Conservation (phyloP, 179 eudicot species). For the Spergularia azorica region DNA sequence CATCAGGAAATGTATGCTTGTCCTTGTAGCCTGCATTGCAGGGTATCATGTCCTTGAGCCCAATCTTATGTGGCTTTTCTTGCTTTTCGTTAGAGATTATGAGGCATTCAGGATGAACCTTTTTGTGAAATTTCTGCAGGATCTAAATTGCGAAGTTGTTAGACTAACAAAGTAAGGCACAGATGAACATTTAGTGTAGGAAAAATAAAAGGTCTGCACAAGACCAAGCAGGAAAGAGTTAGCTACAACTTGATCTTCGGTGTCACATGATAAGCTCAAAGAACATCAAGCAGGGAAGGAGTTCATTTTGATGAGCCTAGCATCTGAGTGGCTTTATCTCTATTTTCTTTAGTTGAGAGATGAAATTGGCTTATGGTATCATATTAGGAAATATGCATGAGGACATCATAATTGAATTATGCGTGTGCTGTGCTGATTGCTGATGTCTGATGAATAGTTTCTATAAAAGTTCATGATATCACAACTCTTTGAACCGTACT, state of each 20-base stretch:
- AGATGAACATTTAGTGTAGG: not conserved
- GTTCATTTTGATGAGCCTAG: too few relatives aligned
- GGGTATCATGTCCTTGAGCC: slow-evolving; percentile 36
- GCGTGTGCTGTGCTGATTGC: not conserved
- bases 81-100: slow-evolving; percentile 31
- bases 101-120: slow-evolving; percentile 80
- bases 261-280: too few relatives aligned
- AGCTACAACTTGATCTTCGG: too few relatives aligned
- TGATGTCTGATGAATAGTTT: not conserved
- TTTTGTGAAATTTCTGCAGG: slow-evolving; percentile 65
- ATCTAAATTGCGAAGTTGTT: slow-evolving; percentile 44
- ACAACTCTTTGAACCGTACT: not conserved
- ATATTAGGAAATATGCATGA: not conserved
- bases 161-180: not conserved
- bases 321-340: too few relatives aligned
- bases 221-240: not conserved
- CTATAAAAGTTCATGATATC: too few relatives aligned
- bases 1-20: slow-evolving; percentile 40
- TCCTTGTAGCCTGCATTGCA: slow-evolving; percentile 34
- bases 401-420: not conserved
- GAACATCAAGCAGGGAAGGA: too few relatives aligned
- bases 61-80: slow-evolving; percentile 37
- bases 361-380: not conserved
- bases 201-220: not conserved
- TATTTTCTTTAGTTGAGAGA: not conserved